Percentiles rank a stretch among this genome's conserved stretches.
phyloP scores from a whole-genome alignment of 768 basidiomycete genomes.

The Amanita inopinata region DNA sequence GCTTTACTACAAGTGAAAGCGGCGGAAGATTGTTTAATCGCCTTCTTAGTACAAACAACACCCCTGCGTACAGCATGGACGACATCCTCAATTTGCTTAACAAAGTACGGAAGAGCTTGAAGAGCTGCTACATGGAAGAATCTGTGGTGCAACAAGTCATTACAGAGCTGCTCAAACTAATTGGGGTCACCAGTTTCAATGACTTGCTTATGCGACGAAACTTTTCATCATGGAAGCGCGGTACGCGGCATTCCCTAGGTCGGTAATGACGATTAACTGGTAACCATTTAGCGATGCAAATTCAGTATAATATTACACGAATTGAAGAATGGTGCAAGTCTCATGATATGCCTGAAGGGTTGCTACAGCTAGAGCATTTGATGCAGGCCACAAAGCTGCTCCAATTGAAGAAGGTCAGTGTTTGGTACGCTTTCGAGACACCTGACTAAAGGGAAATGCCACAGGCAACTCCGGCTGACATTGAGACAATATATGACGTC shows the following conservation, averaged over 20 bases:
- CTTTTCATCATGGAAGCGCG: slow-evolving; percentile 99
- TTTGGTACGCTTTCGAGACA: neutral
- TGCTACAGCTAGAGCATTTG: slow-evolving; percentile 93
- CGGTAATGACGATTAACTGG: neutral
- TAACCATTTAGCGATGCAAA: slow-evolving; percentile 82
- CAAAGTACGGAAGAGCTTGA: slow-evolving; percentile 96
- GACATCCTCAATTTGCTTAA: slow-evolving; percentile 94
- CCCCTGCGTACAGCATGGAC: slow-evolving; percentile 96
- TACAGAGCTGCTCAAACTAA: slow-evolving; percentile 89
- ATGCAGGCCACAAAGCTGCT: slow-evolving; percentile 99
- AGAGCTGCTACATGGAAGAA: slow-evolving; percentile 98
- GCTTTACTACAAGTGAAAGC: slow-evolving; percentile 93
- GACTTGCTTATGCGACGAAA: slow-evolving; percentile 97
- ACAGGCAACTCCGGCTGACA: slow-evolving; percentile 87
- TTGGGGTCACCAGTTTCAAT: slow-evolving; percentile 96
- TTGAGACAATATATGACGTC: slow-evolving; percentile 98
- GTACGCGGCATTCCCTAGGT: slow-evolving; percentile 34
- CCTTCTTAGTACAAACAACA: slow-evolving; percentile 73
- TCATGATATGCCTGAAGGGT: slow-evolving; percentile 98
- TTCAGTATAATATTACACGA: slow-evolving; percentile 97
- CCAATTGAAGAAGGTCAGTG: slow-evolving; percentile 86
- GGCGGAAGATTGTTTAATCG: slow-evolving; percentile 91
- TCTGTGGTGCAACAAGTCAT: slow-evolving; percentile 92
- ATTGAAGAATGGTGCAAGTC: slow-evolving; percentile 99
- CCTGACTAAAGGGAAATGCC: slow-evolving; percentile 10